These are phyloP conservation scores for Coffea canephora DNA, from an alignment of 257 asterid species.

Conservation along the genomic window DNA sequence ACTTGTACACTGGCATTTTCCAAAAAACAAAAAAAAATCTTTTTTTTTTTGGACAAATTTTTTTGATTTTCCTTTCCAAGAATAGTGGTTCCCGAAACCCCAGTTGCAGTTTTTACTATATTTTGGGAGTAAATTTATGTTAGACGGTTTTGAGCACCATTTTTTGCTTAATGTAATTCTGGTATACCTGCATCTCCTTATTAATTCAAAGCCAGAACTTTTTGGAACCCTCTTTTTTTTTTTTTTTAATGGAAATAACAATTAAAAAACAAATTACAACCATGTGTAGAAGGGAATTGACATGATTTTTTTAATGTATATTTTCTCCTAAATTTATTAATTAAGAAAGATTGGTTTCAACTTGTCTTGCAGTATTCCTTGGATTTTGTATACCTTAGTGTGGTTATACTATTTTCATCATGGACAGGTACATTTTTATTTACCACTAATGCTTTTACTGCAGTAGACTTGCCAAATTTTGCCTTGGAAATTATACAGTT, in stretches of 20 bases:
- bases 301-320: too few species aligned
- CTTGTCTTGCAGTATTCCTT: conserved; percentile 67
- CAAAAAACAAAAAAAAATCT: neutral
- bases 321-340: neutral
- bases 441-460: neutral
- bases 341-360: neutral
- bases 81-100: neutral
- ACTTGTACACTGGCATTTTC: neutral
- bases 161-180: too few species aligned
- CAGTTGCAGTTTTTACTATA: neutral
- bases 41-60: neutral
- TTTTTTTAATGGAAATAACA: too few species aligned
- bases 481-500: neutral
- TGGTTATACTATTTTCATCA: conserved; percentile 77
- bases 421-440: conserved; percentile 63
- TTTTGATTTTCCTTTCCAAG: neutral
- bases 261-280: neutral
- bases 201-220: too few species aligned
- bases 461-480: neutral
- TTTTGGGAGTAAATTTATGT: neutral
- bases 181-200: too few species aligned
- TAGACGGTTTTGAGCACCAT: neutral
- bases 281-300: neutral
- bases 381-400: conserved; percentile 91
- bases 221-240: too few species aligned